Base-by-base conservation (phyloP, 2,329 filamentous ascomycete genomes). In the Cladosporium sp. region DNA sequence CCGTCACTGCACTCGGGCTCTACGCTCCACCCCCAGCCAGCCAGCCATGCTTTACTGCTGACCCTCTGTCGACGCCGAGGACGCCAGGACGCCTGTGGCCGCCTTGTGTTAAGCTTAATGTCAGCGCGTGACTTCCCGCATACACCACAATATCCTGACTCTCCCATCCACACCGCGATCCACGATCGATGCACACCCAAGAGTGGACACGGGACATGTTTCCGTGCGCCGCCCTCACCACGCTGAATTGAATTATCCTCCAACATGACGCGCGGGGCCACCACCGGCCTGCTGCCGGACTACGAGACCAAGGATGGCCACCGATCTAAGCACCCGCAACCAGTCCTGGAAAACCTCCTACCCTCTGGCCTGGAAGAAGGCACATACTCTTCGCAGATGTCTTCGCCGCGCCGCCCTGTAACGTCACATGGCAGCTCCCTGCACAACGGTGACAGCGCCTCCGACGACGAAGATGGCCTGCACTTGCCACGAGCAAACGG, bases 401-500 rank as follows among this genome's bases (percentile, higher is more conserved):
- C 45, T 53, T 62, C 28, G 53, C 49, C 22, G 57, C 63, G 39
- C 40, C 56, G 12, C 52, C 49, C 22, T 42, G 58, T 45, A 61
- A 65, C 28, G 62, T 12, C 60, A 63, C 25, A 47, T 25, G 28
- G 10, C 40, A 55, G 52, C 52, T 55, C 52, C 40, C 15, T 55
- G 17, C 52, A 62, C 48, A 59, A 49, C 61, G 39, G 62, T 63
- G 45, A 71, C 66, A 57, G 82, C 51, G 65, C 64, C 13, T 64
- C 62, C 32, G 68, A 68, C 48, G 69, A 68, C 10, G 69, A 69
- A 50, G 64, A 61, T 10, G 64, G 66, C 13, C 62, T 70, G 52
- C 66, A 80, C 61, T 81, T 87, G 35, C 45, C 55, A 44, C 47
- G 55, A 32, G 39, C 45, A 35, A 57, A 51, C 44, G 55, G 55